A percentile compares a stretch with the other conserved stretches of the same genome.
Conservation (phyloP, 208 protist genomes). For the Wallacemonas rigidus region DNA sequence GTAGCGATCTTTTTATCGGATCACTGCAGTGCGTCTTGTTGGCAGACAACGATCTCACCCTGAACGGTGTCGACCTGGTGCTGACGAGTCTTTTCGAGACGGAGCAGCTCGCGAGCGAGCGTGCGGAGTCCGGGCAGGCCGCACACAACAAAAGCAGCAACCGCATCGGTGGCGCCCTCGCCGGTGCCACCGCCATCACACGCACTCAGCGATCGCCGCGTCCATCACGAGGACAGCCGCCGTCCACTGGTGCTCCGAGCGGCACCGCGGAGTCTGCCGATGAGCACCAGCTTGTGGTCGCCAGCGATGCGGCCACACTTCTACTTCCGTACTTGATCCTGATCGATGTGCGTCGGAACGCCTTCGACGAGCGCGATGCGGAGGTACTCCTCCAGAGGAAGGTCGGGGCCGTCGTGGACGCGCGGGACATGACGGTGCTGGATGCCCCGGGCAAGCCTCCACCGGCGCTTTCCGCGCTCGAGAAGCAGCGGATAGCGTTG, state of each 20-base stretch:
- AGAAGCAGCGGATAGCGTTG: constrained; percentile 9
- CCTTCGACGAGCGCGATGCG: constrained; percentile 6
- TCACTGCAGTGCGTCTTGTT: constrained; percentile 48
- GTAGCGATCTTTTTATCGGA: constrained; percentile 36
- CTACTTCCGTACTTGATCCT: constrained; percentile 33
- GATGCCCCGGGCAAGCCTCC: constrained; percentile 11
- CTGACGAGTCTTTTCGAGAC: constrained; percentile 33
- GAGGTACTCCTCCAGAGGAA: constrained; percentile 11
- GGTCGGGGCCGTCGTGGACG: constrained; percentile 13
- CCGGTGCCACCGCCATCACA: background rate
- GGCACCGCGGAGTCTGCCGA: background rate
- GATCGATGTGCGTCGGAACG: constrained; percentile 21
- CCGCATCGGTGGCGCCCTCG: background rate
- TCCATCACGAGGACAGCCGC: no score
- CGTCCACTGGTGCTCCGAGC: no score
- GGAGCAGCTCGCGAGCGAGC: background rate
- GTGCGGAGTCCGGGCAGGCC: background rate
- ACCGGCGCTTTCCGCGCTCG: background rate
- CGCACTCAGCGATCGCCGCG: background rate
- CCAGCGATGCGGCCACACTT: constrained; percentile 12
- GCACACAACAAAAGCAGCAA: background rate
- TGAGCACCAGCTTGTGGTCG: constrained; percentile 2
- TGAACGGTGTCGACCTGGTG: constrained; percentile 36
- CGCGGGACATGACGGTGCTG: constrained; percentile 15
- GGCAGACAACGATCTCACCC: constrained; percentile 47